Percentiles rank a stretch among this genome's conserved stretches.
Evolutionary conservation across 192 early-diverging fungal species (phyloP).

Genomic region (Gaertneriomyces semiglobifer): DNA sequence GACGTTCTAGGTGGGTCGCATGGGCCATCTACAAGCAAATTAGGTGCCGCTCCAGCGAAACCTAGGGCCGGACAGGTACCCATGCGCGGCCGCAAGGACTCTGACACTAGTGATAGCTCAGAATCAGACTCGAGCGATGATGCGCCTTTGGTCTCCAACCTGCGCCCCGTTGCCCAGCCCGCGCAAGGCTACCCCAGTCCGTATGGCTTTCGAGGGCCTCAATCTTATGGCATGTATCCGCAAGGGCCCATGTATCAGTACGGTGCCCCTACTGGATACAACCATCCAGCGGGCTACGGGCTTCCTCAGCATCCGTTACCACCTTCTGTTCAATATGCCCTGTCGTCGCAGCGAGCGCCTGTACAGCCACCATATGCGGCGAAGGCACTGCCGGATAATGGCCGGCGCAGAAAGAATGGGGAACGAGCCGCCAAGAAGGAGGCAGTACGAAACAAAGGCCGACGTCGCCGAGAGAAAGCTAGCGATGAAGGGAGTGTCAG

Average conservation of each 20-base stretch:
- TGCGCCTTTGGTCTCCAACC: not conserved
- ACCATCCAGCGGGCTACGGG: slow-evolving; percentile 3
- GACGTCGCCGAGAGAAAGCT: not conserved
- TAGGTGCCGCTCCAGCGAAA: not conserved
- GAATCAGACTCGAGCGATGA: slow-evolving; percentile 4
- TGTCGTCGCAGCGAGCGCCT: not conserved
- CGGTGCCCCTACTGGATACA: not conserved
- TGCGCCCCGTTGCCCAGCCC: not conserved
- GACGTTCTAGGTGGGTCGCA: not conserved
- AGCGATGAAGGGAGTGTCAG: not conserved
- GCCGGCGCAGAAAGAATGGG: not conserved
- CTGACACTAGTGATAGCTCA: slow-evolving; percentile 2
- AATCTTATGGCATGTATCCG: no score
- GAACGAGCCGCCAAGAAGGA: not conserved
- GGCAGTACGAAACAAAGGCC: not conserved
- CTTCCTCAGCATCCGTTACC: not conserved
- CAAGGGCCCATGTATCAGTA: not conserved
- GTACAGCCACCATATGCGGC: not conserved
- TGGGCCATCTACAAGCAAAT: not conserved
- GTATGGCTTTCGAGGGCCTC: not conserved
- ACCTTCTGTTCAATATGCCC: slow-evolving; percentile 1
- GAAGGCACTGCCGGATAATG: not conserved
- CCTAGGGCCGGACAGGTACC: not conserved
- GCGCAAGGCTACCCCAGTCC: not conserved
- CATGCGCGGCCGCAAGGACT: not conserved